Base-by-base conservation (phyloP, 1,284 basidiomycete genomes). In the Heterobasidion annosum region DNA sequence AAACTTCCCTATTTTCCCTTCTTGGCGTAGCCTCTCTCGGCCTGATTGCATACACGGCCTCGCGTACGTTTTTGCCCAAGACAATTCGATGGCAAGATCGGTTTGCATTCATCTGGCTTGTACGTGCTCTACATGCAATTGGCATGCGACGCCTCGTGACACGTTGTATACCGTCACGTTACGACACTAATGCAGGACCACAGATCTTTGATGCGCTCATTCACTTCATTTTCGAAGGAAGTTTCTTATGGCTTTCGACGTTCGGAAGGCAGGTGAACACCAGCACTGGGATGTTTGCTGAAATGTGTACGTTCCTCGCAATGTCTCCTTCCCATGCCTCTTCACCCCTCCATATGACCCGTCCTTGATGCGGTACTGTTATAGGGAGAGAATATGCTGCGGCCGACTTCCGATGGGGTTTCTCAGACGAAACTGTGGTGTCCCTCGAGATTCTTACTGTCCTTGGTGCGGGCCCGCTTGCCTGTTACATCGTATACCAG, bases 381-480 rank as follows among this genome's bases (percentile, higher is more conserved):
- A 15, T 55, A 81, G 79, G 78, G 78, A 75, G 69, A 54, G 81
- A 82, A 56, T 92, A 92, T 62, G 81, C 85, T n/a, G 73, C 74
- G 7, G 90, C 89, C 9, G 90, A 93, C 63, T 77, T 78, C 56
- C 80, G 89, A 48, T 93, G 90, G 90, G 90, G 87, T 13, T 66
- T 76, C 34, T 74, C 88, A 0, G 89, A 93, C 61, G 78, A 87
- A 1, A 88, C 85, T 0, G 77, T 92, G 48, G 88, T 93, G 45
- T 84, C 88, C 6, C 79, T 93, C 45, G 90, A 93, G 66, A 67
- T 92, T 51, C 73, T 93, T 59, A 93, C 90, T 5, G 90, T 92
- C 10, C 73, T 91, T 33, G 88, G 86, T 32, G 86, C 79, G 25
- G 88, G 82, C 0, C 82, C 85, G 0, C 62, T 91, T 52, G 86